Evolutionary conservation across 805 yeast genomes (phyloP).

Genomic region (Lachancea dasiensis): DNA sequence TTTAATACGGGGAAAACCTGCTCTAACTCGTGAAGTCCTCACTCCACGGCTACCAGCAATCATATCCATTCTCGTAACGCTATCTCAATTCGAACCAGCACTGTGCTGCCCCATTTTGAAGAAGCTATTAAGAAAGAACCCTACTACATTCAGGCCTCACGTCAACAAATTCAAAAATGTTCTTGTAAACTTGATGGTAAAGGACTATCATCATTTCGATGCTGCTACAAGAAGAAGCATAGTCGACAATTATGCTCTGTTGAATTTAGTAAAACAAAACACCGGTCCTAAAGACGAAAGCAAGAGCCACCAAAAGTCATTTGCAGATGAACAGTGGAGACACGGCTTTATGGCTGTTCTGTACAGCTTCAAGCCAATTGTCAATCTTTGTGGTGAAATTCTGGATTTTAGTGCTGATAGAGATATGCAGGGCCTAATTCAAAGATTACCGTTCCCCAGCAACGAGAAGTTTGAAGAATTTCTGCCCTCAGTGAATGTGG

Average conservation of each 20-base stretch:
- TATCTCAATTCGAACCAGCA: constrained; percentile 36
- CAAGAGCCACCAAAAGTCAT: constrained; percentile 31
- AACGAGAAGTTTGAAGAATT: constrained; percentile 19
- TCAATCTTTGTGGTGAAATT: constrained; percentile 52
- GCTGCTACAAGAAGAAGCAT: constrained; percentile 36
- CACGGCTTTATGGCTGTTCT: constrained; percentile 42
- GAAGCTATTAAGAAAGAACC: constrained; percentile 46
- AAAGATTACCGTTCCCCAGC: constrained; percentile 33
- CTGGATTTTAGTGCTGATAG: constrained; percentile 53
- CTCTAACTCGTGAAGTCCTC: constrained; percentile 73
- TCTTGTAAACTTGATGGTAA: constrained; percentile 34
- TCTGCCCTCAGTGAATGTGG: constrained; percentile 50
- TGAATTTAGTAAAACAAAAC: constrained; percentile 53
- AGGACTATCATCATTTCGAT: constrained; percentile 37
- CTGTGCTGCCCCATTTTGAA: constrained; percentile 37
- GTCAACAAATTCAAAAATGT: constrained; percentile 53
- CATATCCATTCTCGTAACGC: constrained; percentile 46
- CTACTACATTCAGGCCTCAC: constrained; percentile 79
- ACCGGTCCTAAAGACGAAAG: constrained; percentile 31
- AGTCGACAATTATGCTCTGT: constrained; percentile 47
- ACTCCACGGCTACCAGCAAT: constrained; percentile 71
- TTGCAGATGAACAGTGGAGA: constrained; percentile 42
- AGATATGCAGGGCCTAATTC: constrained; percentile 39
- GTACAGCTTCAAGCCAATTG: constrained; percentile 48
- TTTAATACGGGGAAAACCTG: constrained; percentile 70